Evolutionary conservation across 2,329 filamentous ascomycete genomes (phyloP).

Genomic region (Geosmithia flava): DNA sequence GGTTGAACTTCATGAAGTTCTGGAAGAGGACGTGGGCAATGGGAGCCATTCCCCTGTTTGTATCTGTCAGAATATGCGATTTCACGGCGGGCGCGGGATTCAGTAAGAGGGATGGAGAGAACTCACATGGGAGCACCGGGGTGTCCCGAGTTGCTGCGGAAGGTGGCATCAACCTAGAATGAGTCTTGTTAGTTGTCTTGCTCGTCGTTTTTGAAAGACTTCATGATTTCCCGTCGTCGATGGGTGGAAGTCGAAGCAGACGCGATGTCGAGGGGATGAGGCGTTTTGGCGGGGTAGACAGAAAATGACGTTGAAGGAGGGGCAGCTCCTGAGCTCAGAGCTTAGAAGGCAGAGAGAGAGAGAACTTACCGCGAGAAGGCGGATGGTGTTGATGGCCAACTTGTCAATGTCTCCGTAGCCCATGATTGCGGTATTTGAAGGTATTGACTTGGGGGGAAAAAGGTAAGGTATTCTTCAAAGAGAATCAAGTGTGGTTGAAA

Average conservation of each 20-base stretch:
- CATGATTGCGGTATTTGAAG: slow-evolving; percentile 48
- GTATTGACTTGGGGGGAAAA: background rate
- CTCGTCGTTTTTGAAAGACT: background rate
- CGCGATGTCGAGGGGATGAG: background rate
- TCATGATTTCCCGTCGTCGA: background rate
- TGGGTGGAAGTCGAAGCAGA: background rate
- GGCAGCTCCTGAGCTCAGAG: slow-evolving; percentile 4
- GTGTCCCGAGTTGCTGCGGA: slow-evolving; percentile 92
- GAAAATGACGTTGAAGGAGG: slow-evolving; percentile 9
- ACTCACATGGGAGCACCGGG: slow-evolving; percentile 91
- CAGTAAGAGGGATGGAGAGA: background rate
- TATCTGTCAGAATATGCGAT: slow-evolving; percentile 15
- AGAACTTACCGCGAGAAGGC: slow-evolving; percentile 76
- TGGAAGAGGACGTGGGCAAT: slow-evolving; percentile 95
- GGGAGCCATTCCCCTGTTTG: slow-evolving; percentile 66
- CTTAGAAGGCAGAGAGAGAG: slow-evolving; percentile 10
- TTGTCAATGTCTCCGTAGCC: slow-evolving; percentile 77
- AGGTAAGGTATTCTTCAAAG: background rate
- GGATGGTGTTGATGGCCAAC: slow-evolving; percentile 97
- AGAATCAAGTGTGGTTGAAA: background rate
- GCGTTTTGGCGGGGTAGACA: background rate
- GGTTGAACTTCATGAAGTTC: slow-evolving; percentile 99
- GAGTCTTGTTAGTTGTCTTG: slow-evolving; percentile 9
- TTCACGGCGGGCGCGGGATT: background rate
- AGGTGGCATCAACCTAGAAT: slow-evolving; percentile 85